Evolutionary conservation across 306 rosid genomes (phyloP), one percentile per base, ranked within the genome.

Genomic region (Vigna hirtella): DNA sequence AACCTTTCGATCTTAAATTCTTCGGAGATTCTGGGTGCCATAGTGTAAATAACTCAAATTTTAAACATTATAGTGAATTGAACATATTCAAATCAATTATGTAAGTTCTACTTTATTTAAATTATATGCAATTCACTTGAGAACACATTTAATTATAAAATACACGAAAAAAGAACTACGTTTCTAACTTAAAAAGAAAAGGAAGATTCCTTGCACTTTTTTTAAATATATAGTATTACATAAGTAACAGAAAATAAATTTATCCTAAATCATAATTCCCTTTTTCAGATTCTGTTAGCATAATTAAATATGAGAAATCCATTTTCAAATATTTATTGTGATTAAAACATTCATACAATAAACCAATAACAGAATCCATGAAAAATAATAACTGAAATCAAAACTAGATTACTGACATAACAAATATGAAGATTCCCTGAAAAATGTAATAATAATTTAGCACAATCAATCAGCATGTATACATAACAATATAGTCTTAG

Each of bases 371-470:
- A 52, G 1, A n/a, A n/a, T 2, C 0, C 24, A 17, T 16, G 12
- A 51, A 51, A 51, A 51, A 16, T 6, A n/a, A 34, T 34, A 5
- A 34, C 6, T 34, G 38, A 50, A 42, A 42, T 42, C 6, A 50
- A 14, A 48, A 48, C 1, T 48, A 48, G 6, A 5, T 50, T 50
- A 16, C 56, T 6, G 5, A 16, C 20, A 16, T n/a, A 20, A 18
- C 2, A 57, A 24, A 59, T 11, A 49, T 64, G 73, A 64, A 79
- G 79, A 79, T 72, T 79, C 79, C 52, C 56, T 3, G 50, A 1
- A 16, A 30, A 30, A 32, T 12, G 58, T 13, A 4, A 62, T 16
- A 24, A 62, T 38, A 79, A 38, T 52, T 28, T 13, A 72, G n/a
- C 14, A 57, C 57, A 32, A 53, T 53, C 6, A 18, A 18, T 53